These are phyloP conservation scores for Epichloe sylvatica DNA, from an alignment of 2,329 filamentous ascomycete genomes.

Conservation along the genomic window DNA sequence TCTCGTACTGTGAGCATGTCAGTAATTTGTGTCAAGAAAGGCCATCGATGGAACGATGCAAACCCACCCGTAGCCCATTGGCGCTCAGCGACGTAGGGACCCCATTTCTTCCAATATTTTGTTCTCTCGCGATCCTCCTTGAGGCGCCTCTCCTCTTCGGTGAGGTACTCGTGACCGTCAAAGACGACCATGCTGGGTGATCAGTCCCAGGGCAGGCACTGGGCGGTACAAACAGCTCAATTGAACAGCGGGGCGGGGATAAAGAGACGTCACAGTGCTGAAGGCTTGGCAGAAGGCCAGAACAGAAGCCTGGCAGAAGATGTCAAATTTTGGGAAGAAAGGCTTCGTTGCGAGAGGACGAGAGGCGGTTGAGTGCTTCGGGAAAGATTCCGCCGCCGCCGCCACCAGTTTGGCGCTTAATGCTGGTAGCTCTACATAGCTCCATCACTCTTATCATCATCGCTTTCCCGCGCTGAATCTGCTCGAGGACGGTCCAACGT, in stretches of 20 bases:
- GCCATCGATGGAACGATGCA: background rate
- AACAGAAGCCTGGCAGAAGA: background rate
- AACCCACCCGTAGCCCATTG: conserved; percentile 83
- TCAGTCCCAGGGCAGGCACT: conserved; percentile 1
- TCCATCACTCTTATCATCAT: background rate
- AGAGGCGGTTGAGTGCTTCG: background rate
- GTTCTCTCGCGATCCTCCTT: conserved; percentile 68
- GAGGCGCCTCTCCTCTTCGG: conserved; percentile 80
- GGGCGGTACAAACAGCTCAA: conserved; percentile 7
- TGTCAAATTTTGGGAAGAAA: background rate
- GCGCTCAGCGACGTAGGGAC: conserved; percentile 80
- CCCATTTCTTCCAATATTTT: conserved; percentile 99
- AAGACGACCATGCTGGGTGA: conserved; percentile 63
- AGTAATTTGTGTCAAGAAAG: conserved; percentile 10
- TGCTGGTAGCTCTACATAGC: background rate
- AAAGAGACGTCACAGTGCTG: background rate
- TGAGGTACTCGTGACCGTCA: conserved; percentile 75
- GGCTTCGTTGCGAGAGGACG: background rate
- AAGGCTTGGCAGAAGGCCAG: background rate
- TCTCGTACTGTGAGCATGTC: conserved; percentile 48
- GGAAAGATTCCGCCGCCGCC: background rate
- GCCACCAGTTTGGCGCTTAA: background rate
- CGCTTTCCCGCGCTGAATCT: background rate
- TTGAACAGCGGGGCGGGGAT: conserved; percentile 1
- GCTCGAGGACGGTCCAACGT: background rate